Percentiles rank a stretch among this genome's conserved stretches.
phyloP scores from a whole-genome alignment of 495 filamentous ascomycete genomes.

The Aspergillus avenaceus region DNA sequence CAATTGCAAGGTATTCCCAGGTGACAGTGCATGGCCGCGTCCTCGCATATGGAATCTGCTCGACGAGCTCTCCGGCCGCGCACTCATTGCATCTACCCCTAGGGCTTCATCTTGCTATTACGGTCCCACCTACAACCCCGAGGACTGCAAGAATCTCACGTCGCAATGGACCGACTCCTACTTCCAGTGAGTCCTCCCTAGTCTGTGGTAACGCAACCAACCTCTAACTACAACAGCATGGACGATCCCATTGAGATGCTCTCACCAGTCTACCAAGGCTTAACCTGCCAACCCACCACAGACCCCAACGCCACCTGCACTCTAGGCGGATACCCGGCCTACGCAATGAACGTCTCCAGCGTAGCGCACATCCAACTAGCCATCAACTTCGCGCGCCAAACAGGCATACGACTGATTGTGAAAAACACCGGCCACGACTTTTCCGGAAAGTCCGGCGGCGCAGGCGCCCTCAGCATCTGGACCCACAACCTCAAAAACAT shows the following conservation, averaged over 20 bases:
- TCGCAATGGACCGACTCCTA: slow-evolving; percentile 25
- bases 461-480: slow-evolving; percentile 55
- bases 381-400: slow-evolving; percentile 59
- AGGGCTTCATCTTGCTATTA: slow-evolving; percentile 52
- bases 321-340: slow-evolving; percentile 53
- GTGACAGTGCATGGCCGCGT: slow-evolving; percentile 43
- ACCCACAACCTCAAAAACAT: slow-evolving; percentile 55
- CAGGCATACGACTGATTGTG: slow-evolving; percentile 54
- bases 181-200: slow-evolving; percentile 24
- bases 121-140: slow-evolving; percentile 41
- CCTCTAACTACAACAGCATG: slow-evolving; percentile 16
- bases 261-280: slow-evolving; percentile 40
- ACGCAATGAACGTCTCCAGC: slow-evolving; percentile 54
- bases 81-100: slow-evolving; percentile 54
- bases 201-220: neutral
- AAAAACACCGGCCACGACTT: slow-evolving; percentile 74
- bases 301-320: slow-evolving; percentile 42
- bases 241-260: slow-evolving; percentile 37
- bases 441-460: slow-evolving; percentile 53
- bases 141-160: slow-evolving; percentile 29
- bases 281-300: slow-evolving; percentile 30
- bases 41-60: slow-evolving; percentile 37
- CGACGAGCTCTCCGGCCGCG: slow-evolving; percentile 43
- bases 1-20: slow-evolving; percentile 54
- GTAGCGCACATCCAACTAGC: slow-evolving; percentile 54